A percentile compares a stretch with the other conserved stretches of the same genome.
Conservation (phyloP, 2,329 filamentous ascomycete species). For the Blastomyces gilchristii region DNA sequence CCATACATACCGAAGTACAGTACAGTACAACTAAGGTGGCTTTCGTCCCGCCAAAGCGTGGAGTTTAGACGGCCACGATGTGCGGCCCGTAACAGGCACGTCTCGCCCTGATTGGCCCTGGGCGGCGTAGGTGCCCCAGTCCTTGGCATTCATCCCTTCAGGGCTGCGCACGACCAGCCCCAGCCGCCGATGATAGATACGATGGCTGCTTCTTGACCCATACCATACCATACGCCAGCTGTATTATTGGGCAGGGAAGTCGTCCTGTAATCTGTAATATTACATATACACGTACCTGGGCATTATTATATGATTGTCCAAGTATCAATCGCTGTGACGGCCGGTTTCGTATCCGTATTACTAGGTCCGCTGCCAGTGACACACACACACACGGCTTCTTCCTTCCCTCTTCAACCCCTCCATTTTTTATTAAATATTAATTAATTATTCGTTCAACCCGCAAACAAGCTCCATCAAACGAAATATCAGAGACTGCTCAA, state of each 20-base stretch:
- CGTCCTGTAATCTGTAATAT: no score
- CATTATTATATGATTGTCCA: no score
- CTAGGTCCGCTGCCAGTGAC: background rate
- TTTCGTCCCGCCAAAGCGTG: background rate
- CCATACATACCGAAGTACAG: no score
- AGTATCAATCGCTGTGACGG: background rate
- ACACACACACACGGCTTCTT: background rate
- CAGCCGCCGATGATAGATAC: background rate
- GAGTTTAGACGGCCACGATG: background rate
- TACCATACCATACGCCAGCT: background rate
- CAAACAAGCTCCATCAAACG: background rate
- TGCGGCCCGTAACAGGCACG: background rate
- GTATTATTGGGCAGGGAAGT: background rate
- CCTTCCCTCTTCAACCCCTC: background rate
- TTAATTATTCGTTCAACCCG: no score
- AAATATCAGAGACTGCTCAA: background rate
- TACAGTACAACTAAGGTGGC: no score
- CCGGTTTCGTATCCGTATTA: conserved; percentile 1
- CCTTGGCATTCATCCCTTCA: background rate
- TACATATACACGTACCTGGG: no score
- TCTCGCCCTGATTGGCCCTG: background rate
- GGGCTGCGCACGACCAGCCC: background rate
- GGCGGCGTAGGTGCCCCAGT: no score
- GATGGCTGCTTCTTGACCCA: no score
- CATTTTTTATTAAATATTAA: no score